phyloP scores from a whole-genome alignment of 1,139 yeast genomes.

The Pichia sp. region DNA sequence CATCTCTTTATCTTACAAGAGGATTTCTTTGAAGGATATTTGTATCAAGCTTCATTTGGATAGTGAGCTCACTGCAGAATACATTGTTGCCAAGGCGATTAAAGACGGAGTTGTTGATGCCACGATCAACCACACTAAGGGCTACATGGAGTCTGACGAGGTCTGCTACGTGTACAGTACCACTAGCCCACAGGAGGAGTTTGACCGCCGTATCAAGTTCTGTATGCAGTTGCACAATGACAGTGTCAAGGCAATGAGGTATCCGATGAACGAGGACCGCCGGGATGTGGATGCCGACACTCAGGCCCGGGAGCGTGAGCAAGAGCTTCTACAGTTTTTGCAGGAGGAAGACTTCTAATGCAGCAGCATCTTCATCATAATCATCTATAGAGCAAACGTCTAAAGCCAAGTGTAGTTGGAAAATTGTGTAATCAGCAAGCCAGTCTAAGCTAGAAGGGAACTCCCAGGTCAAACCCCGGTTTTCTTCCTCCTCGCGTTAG shows the following conservation, averaged over 20 bases:
- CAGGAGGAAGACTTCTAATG: constrained; percentile 34
- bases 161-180: constrained; percentile 84
- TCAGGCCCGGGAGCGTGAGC: constrained; percentile 54
- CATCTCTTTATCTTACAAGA: constrained; percentile 86
- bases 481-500: not conserved
- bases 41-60: constrained; percentile 90
- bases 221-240: constrained; percentile 90
- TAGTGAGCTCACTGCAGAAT: constrained; percentile 93
- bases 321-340: constrained; percentile 37
- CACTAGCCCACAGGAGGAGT: constrained; percentile 77
- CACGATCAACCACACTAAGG: constrained; percentile 82
- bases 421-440: not conserved
- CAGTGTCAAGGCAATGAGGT: constrained; percentile 92
- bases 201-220: constrained; percentile 90
- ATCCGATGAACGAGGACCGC: constrained; percentile 56
- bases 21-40: constrained; percentile 82
- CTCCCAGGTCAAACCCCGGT: not conserved
- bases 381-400: not conserved
- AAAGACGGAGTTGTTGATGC: constrained; percentile 98
- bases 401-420: not conserved
- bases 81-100: constrained; percentile 93
- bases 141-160: constrained; percentile 89
- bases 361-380: not conserved
- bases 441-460: too few species aligned
- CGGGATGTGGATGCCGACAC: constrained; percentile 51